These are phyloP conservation scores for Coemansia sp. DNA, from an alignment of 192 early-diverging fungal species.

Conservation along the genomic window DNA sequence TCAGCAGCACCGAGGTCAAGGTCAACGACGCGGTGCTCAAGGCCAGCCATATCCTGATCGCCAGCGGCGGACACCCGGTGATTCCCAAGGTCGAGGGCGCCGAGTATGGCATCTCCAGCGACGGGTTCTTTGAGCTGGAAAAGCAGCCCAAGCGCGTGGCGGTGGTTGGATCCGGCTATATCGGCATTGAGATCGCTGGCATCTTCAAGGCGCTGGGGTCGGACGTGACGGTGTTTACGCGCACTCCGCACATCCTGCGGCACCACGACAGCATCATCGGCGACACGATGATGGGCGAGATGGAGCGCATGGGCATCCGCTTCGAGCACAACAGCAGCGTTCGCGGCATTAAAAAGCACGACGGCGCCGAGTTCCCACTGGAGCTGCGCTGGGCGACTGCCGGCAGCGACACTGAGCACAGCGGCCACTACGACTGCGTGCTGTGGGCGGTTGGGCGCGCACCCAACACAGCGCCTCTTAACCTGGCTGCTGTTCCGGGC, in stretches of 20 bases:
- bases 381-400: conserved; percentile 47
- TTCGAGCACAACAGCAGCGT: conserved; percentile 71
- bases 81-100: conserved; percentile 84
- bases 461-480: conserved; percentile 74
- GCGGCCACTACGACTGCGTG: conserved; percentile 76
- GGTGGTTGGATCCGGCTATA: conserved; percentile 91
- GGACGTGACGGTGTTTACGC: conserved; percentile 81
- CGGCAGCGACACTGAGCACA: conserved; percentile 21
- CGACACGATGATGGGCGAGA: conserved; percentile 75
- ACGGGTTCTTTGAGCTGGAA: conserved; percentile 95
- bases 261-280: conserved; percentile 83
- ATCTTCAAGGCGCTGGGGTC: conserved; percentile 90
- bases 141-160: conserved; percentile 89
- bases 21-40: conserved; percentile 60
- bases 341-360: conserved; percentile 62
- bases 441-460: conserved; percentile 91
- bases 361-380: conserved; percentile 58
- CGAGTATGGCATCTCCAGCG: conserved; percentile 85
- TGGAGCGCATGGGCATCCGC: conserved; percentile 77
- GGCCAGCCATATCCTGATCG: conserved; percentile 89
- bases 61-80: conserved; percentile 74
- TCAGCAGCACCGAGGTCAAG: conserved; percentile 71
- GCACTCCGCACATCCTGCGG: conserved; percentile 83
- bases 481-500: conserved; percentile 64
- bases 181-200: conserved; percentile 94